These are phyloP conservation scores for Melocanna baccifera DNA, from an alignment of 176 grass and related monocot genomes.

Conservation along the genomic window DNA sequence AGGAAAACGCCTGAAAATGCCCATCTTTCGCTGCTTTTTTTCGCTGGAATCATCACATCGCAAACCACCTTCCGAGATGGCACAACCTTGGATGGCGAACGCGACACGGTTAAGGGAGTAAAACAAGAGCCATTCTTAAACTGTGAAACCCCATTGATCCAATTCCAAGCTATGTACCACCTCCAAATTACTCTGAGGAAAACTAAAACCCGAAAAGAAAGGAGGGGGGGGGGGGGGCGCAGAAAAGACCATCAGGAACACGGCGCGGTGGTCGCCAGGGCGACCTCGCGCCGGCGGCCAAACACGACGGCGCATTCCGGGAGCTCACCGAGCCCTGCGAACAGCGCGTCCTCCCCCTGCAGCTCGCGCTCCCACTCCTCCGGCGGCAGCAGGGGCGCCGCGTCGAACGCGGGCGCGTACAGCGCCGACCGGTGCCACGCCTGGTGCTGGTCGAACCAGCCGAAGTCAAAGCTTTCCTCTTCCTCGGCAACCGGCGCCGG, in stretches of 20 bases:
- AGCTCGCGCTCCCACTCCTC: slow-evolving; percentile 52
- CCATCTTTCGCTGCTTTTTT: slow-evolving; percentile 29
- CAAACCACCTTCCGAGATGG: slow-evolving; percentile 25
- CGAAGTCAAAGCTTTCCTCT: slow-evolving; percentile 44
- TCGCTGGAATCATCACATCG: neutral
- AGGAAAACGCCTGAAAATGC: slow-evolving; percentile 28
- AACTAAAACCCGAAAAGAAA: neutral
- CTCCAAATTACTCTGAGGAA: slow-evolving; percentile 38
- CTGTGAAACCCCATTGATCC: slow-evolving; percentile 30
- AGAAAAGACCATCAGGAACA: slow-evolving; percentile 21
- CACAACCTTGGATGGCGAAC: slow-evolving; percentile 23
- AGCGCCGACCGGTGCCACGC: slow-evolving; percentile 37
- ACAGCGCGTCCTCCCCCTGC: slow-evolving; percentile 74
- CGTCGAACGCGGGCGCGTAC: slow-evolving; percentile 48
- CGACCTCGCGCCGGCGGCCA: slow-evolving; percentile 41
- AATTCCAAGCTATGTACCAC: slow-evolving; percentile 51
- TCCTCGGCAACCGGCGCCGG: slow-evolving; percentile 16
- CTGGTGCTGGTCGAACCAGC: slow-evolving; percentile 45
- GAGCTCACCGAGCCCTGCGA: slow-evolving; percentile 86
- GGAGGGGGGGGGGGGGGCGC: neutral
- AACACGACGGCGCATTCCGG: slow-evolving; percentile 87
- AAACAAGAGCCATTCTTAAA: neutral
- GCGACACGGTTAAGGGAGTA: neutral
- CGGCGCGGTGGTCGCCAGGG: slow-evolving; percentile 45
- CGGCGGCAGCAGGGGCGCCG: slow-evolving; percentile 32